These are phyloP conservation scores for Dianthus caryophyllus DNA, from an alignment of 148 eudicot species.

Conservation along the genomic window DNA sequence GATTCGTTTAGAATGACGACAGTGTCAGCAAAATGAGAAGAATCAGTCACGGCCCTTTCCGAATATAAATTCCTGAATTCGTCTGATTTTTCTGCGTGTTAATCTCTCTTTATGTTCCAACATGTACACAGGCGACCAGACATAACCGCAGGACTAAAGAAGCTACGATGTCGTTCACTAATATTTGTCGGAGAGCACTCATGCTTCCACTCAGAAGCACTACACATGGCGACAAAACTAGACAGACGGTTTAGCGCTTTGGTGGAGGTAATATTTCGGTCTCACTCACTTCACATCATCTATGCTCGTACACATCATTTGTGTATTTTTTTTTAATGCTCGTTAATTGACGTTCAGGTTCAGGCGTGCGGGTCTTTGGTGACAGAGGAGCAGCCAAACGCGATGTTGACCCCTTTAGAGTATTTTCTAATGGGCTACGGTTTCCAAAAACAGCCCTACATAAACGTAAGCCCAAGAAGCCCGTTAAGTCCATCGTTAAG, in stretches of 20 bases:
- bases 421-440: constrained; percentile 94
- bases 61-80: not conserved
- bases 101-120: not conserved
- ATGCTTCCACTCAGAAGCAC: constrained; percentile 78
- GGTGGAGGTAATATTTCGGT: constrained; percentile 62
- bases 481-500: constrained; percentile 83
- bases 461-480: constrained; percentile 86
- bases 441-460: constrained; percentile 55
- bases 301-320: not conserved
- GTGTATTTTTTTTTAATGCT: not conserved
- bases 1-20: no score
- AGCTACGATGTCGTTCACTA: constrained; percentile 66
- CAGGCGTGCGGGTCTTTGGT: constrained; percentile 90
- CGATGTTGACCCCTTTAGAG: constrained; percentile 85
- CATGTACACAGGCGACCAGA: constrained; percentile 63
- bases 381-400: constrained; percentile 92
- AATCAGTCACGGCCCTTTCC: no score
- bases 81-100: not conserved
- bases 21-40: no score
- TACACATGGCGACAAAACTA: constrained; percentile 84
- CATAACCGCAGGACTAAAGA: constrained; percentile 65
- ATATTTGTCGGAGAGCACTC: constrained; percentile 88
- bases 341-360: constrained; percentile 42
- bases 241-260: constrained; percentile 80
- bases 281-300: not conserved